Evolutionary conservation across 345 rosid species (phyloP).

Genomic region (Lumnitzera racemosa): DNA sequence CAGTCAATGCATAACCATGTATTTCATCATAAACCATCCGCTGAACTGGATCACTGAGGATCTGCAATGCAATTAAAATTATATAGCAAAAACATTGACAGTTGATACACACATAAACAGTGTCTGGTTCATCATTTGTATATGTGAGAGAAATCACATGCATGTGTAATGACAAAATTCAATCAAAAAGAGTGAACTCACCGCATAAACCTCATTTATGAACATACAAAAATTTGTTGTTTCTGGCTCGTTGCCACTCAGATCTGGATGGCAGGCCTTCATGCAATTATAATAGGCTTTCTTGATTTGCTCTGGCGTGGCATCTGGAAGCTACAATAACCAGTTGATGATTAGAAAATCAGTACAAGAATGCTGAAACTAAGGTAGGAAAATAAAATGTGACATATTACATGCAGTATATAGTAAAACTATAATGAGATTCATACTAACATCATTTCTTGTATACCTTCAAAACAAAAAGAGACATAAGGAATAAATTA

Average conservation of each 20-base stretch:
- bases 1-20: slow-evolving; percentile 81
- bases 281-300: slow-evolving; percentile 94
- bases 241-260: slow-evolving; percentile 76
- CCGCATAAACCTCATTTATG: slow-evolving; percentile 85
- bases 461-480: no score
- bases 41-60: slow-evolving; percentile 93
- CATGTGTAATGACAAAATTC: no score
- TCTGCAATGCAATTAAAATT: slow-evolving; percentile 35
- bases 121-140: no score
- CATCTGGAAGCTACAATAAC: slow-evolving; percentile 66
- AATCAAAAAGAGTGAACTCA: slow-evolving; percentile 21
- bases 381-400: not conserved
- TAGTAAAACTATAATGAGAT: no score
- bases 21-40: slow-evolving; percentile 97
- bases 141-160: no score
- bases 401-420: not conserved
- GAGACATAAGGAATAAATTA: no score
- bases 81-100: slow-evolving; percentile 4
- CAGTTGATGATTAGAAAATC: not conserved
- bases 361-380: not conserved
- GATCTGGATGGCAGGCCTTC: slow-evolving; percentile 95
- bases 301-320: slow-evolving; percentile 79
- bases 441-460: no score
- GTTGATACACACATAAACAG: no score
- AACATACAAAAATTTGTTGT: slow-evolving; percentile 92